Evolutionary conservation across 306 rosid genomes (phyloP).

Genomic region (Begonia loranthoides): DNA sequence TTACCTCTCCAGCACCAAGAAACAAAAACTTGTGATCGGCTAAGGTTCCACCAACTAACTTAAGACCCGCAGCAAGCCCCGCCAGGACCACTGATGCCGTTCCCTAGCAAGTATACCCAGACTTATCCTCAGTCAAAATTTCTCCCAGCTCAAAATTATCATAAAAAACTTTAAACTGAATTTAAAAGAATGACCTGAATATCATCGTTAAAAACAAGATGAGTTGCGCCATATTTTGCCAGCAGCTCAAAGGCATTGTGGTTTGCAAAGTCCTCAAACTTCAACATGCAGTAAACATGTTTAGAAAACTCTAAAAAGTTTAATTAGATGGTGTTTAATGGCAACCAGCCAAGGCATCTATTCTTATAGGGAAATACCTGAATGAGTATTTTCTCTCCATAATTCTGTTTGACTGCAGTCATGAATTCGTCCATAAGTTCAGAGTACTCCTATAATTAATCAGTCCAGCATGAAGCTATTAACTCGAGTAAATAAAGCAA

Average conservation of each 20-base stretch:
- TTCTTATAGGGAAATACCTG: constrained; percentile 39
- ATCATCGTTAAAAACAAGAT: constrained; percentile 92
- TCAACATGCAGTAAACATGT: constrained; percentile 13
- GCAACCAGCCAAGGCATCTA: constrained; percentile 8
- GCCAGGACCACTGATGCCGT: constrained; percentile 95
- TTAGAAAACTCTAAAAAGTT: constrained; percentile 13
- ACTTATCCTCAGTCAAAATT: no score
- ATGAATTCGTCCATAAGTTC: constrained; percentile 84
- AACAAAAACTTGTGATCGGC: constrained; percentile 69
- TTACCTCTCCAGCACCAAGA: constrained; percentile 98
- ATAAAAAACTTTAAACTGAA: constrained; percentile 1
- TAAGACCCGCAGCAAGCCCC: constrained; percentile 63
- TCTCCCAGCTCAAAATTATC: neutral
- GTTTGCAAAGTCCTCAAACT: constrained; percentile 99
- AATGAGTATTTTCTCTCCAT: constrained; percentile 80
- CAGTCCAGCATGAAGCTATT: constrained; percentile 3
- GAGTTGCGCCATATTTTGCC: constrained; percentile 64
- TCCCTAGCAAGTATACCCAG: constrained; percentile 36
- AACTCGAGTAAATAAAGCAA: no score
- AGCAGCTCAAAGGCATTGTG: constrained; percentile 97
- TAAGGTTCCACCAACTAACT: constrained; percentile 59
- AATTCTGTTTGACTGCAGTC: constrained; percentile 74
- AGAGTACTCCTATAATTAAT: constrained; percentile 56
- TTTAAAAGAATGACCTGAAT: no score
- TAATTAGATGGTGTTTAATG: constrained; percentile 1